Conservation (phyloP, 495 filamentous ascomycete species). For the Aspergillus funiculosus region DNA sequence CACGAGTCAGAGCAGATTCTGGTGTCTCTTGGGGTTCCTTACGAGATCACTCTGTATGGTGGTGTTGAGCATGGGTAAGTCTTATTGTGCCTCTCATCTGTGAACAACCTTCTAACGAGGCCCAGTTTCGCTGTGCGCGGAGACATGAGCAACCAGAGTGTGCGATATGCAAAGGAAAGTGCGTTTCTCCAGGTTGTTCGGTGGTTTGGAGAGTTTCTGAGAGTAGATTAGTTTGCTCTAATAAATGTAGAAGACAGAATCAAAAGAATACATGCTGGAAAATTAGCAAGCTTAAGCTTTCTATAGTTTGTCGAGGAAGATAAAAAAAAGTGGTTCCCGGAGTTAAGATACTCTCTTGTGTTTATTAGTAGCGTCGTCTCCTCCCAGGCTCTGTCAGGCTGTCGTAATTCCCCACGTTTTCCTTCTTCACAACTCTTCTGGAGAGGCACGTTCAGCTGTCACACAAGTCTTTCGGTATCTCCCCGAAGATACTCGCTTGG, state of each 20-base stretch:
- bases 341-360: no score
- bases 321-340: no score
- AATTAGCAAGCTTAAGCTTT: no score
- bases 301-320: no score
- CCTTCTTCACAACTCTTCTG: no score
- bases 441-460: no score
- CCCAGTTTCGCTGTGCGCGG: constrained; percentile 53
- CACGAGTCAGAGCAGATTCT: constrained; percentile 6
- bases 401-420: no score
- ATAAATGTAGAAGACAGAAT: not conserved
- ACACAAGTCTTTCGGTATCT: no score
- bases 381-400: no score
- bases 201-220: constrained; percentile 55
- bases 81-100: not conserved
- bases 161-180: constrained; percentile 66
- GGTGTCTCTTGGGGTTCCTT: not conserved
- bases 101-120: not conserved
- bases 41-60: constrained; percentile 62
- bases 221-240: not conserved
- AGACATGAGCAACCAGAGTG: constrained; percentile 45
- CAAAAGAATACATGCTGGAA: no score
- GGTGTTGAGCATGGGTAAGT: constrained; percentile 55
- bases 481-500: no score
- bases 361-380: no score
- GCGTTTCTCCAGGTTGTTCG: constrained; percentile 63